Evolutionary conservation across 1,284 basidiomycete species (phyloP).

Genomic region (Puccinia coronata): DNA sequence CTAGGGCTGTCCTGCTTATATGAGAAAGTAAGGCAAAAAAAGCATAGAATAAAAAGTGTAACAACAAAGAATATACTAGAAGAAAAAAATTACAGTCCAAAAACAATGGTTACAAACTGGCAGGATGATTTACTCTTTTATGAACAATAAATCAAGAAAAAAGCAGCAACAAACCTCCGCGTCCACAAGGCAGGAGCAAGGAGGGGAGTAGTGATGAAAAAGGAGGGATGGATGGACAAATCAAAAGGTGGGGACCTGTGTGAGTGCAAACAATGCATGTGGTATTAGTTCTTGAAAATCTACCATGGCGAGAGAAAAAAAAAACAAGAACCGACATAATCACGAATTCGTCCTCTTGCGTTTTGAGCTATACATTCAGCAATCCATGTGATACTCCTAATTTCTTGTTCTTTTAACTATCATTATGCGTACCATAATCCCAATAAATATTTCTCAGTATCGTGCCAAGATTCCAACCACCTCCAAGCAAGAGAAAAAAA

Average conservation of each 20-base stretch:
- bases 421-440: neutral
- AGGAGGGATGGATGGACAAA: neutral
- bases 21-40: no score
- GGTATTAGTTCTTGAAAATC: neutral
- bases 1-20: no score
- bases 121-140: neutral
- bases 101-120: neutral
- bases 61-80: no score
- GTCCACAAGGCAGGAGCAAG: neutral
- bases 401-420: conserved; percentile 94
- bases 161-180: no score
- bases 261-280: neutral
- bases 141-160: neutral
- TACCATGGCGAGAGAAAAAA: neutral
- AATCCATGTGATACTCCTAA: conserved; percentile 76
- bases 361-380: conserved; percentile 82
- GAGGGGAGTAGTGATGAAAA: neutral
- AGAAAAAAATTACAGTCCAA: neutral
- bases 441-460: no score
- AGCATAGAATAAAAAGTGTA: no score
- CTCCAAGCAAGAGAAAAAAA: neutral
- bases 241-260: neutral
- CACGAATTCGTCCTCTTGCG: conserved; percentile 86
- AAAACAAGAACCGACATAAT: conserved; percentile 67
- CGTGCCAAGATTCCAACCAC: no score